Base-by-base conservation (phyloP, 2,329 filamentous ascomycete genomes). In the Fusarium phyllophilum region DNA sequence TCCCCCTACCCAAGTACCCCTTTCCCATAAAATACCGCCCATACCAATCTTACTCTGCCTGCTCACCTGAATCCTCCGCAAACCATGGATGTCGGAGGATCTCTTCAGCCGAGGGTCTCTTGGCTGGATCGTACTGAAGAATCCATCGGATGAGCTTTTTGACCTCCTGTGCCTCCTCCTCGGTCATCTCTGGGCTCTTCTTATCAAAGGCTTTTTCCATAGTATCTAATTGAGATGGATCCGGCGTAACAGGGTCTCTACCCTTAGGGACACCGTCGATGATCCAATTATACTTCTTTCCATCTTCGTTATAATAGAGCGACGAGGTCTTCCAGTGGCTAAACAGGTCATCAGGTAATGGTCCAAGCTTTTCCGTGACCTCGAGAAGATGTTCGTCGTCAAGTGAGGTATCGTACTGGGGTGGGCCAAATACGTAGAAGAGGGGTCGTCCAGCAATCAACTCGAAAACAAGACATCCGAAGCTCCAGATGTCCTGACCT, bases 401-500 rank as follows among this genome's bases (percentile, higher is more conserved):
- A 2, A 41, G 15, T 17, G 34, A 8, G 11, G 36, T 36, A 1
- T 45, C 12, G 2, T 18, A 2, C 0, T 39, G 12, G 4, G 6
- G 0, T 9, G 26, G 20, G 13, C 17, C 22, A 1, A 0, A 13
- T 24, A 62, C 0, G 5, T 46, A 38, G n/a, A 74, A 74, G 0
- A 73, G 10, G 0, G 4, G 62, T 0, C 58, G 22, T 1, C 56
- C 70, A 0, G 62, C 33, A 1, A 61, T n/a, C 1, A 73, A 11
- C 5, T 74, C 71, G 2, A 59, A 73, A 4, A 74, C 2, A 1
- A 74, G 26, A 6, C 66, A 73, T 3, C 69, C 69, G 6, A 74
- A 70, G 18, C 69, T 65, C 71, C 66, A 74, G 1, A 70, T 59
- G 17, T 73, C 66, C 2, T 64, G 51, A 7, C 36, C 26, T 2